Evolutionary conservation across 106 monocot genomes (phyloP).

Genomic region (Agapanthus africanus): DNA sequence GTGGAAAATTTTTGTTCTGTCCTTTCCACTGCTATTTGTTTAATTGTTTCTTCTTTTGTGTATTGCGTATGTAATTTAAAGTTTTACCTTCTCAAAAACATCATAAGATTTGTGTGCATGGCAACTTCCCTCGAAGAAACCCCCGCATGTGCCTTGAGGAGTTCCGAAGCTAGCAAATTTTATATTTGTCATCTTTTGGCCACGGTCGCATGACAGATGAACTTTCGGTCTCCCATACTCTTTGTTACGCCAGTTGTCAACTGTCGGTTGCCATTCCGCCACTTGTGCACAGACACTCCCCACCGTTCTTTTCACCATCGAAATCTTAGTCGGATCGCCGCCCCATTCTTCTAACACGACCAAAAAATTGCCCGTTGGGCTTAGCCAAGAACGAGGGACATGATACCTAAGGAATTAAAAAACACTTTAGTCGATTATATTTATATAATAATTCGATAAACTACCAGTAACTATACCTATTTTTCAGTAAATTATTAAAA

Average conservation of each 20-base stretch:
- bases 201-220: slow-evolving; percentile 40
- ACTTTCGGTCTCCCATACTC: slow-evolving; percentile 32
- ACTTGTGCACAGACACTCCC: slow-evolving; percentile 57
- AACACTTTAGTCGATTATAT: neutral
- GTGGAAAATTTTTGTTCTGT: too few relatives aligned
- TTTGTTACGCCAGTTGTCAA: slow-evolving; percentile 21
- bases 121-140: slow-evolving; percentile 48
- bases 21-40: too few relatives aligned
- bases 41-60: too few relatives aligned
- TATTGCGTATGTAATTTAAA: neutral
- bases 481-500: too few relatives aligned
- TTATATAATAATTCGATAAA: too few relatives aligned
- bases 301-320: slow-evolving; percentile 14
- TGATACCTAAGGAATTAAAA: slow-evolving; percentile 20
- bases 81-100: slow-evolving; percentile 48
- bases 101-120: slow-evolving; percentile 73
- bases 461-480: too few relatives aligned
- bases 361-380: slow-evolving; percentile 17
- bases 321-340: slow-evolving; percentile 14
- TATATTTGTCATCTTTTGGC: slow-evolving; percentile 44
- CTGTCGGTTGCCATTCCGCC: slow-evolving; percentile 43
- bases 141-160: slow-evolving; percentile 53
- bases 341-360: slow-evolving; percentile 33
- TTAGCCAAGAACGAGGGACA: slow-evolving; percentile 23
- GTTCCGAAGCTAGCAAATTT: slow-evolving; percentile 83